These are phyloP conservation scores for Boletus sensibilis DNA, from an alignment of 768 basidiomycete species.

Conservation along the genomic window DNA sequence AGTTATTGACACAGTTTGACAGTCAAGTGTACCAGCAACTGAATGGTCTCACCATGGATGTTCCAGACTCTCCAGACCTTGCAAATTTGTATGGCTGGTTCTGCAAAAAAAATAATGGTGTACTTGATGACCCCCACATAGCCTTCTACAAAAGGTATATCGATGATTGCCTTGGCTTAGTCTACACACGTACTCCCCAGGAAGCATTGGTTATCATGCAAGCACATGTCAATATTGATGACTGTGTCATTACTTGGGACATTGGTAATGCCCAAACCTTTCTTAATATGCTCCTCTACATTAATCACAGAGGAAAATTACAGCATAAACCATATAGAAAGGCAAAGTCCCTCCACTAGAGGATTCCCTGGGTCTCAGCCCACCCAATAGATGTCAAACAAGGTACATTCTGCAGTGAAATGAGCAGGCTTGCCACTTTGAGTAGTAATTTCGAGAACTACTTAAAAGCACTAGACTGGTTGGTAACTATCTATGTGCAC, in stretches of 20 bases:
- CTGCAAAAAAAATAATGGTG: neutral
- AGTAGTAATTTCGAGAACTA: too few species aligned
- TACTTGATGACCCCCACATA: neutral
- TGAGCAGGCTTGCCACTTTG: too few species aligned
- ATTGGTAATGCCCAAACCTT: neutral
- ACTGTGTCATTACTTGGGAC: neutral
- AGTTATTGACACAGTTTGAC: neutral
- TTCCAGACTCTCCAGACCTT: slow-evolving; percentile 6
- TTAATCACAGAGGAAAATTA: rapidly evolving
- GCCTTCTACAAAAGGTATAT: neutral
- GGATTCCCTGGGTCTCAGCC: slow-evolving; percentile 8
- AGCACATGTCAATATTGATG: neutral
- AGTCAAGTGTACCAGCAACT: neutral
- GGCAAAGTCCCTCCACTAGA: neutral
- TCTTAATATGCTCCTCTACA: slow-evolving; percentile 2
- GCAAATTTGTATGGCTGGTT: slow-evolving; percentile 5
- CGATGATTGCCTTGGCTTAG: neutral
- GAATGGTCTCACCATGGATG: slow-evolving; percentile 5
- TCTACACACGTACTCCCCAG: neutral
- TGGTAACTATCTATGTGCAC: too few species aligned
- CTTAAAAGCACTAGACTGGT: too few species aligned
- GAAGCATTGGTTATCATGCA: neutral
- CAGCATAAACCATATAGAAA: slow-evolving; percentile 1
- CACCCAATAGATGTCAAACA: slow-evolving; percentile 5
- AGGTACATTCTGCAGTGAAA: too few species aligned